Conservation (phyloP, 2,329 filamentous ascomycete species). For the Botrytis deweyae region DNA sequence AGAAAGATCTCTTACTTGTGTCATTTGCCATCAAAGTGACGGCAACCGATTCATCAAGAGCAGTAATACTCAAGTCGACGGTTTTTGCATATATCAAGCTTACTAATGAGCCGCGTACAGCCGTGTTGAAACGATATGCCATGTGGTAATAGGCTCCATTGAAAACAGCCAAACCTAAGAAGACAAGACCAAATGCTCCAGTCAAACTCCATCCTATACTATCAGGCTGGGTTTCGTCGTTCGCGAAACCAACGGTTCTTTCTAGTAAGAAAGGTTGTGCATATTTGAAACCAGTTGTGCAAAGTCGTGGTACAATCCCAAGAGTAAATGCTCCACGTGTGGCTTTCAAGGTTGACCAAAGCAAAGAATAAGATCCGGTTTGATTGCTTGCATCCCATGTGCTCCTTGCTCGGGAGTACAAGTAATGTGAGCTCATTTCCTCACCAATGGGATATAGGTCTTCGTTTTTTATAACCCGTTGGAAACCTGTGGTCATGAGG, state of each 20-base stretch:
- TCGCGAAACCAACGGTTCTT: slow-evolving; percentile 23
- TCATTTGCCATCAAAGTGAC: slow-evolving; percentile 25
- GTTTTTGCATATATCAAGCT: slow-evolving; percentile 36
- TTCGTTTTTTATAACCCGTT: slow-evolving; percentile 39
- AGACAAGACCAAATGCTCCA: slow-evolving; percentile 29
- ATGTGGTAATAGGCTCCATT: slow-evolving; percentile 31
- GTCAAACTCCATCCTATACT: slow-evolving; percentile 30
- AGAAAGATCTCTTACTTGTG: slow-evolving; percentile 4
- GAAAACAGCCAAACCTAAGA: slow-evolving; percentile 34
- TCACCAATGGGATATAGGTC: slow-evolving; percentile 43
- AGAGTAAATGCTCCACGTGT: slow-evolving; percentile 25
- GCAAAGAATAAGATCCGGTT: slow-evolving; percentile 21
- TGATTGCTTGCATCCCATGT: slow-evolving; percentile 26
- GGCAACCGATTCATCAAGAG: slow-evolving; percentile 31
- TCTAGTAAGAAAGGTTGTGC: slow-evolving; percentile 29
- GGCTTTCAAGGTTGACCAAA: slow-evolving; percentile 32
- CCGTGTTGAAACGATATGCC: slow-evolving; percentile 28
- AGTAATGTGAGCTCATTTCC: slow-evolving; percentile 26
- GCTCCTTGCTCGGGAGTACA: slow-evolving; percentile 23
- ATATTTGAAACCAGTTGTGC: slow-evolving; percentile 27
- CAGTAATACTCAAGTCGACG: slow-evolving; percentile 32
- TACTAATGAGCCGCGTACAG: slow-evolving; percentile 33
- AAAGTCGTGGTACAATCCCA: slow-evolving; percentile 25
- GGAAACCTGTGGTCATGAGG: slow-evolving; percentile 42
- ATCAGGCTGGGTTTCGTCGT: slow-evolving; percentile 17